phyloP scores from a whole-genome alignment of 2,329 filamentous ascomycete genomes.

The Talaromyces pinophilus region DNA sequence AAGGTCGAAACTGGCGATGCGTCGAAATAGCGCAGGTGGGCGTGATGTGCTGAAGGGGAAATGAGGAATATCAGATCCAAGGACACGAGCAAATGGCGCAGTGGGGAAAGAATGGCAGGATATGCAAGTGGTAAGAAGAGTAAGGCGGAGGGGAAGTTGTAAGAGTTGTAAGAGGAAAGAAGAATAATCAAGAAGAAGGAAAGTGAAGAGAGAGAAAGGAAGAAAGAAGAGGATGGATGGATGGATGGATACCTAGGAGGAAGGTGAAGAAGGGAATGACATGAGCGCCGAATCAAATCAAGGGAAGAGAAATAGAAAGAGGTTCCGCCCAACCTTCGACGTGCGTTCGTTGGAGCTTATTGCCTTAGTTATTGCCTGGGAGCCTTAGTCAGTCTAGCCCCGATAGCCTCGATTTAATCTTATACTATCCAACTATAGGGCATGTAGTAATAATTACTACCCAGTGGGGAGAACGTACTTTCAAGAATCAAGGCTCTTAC shows the following conservation, averaged over 20 bases:
- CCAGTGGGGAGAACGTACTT: not conserved
- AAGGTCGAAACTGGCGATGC: not conserved
- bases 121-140: constrained; percentile 24
- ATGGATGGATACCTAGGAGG: constrained; percentile 19
- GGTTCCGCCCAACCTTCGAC: constrained; percentile 22
- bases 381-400: constrained; percentile 21
- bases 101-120: constrained; percentile 29
- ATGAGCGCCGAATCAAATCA: constrained; percentile 18
- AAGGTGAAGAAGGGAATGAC: constrained; percentile 20
- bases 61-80: constrained; percentile 2
- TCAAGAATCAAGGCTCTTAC: not conserved
- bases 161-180: constrained; percentile 1
- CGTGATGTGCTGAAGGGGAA: not conserved
- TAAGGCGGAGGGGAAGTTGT: not conserved
- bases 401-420: constrained; percentile 23
- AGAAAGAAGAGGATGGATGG: constrained; percentile 18
- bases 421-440: constrained; percentile 13
- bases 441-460: not conserved
- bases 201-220: constrained; percentile 16
- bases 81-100: constrained; percentile 2
- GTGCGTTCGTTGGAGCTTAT: constrained; percentile 15
- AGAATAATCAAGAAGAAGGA: not conserved
- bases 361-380: constrained; percentile 8
- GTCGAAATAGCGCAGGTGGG: not conserved
- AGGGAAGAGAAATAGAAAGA: constrained; percentile 26